These are phyloP conservation scores for Cladosporium sp. DNA, from an alignment of 2,329 filamentous ascomycete species.

Conservation along the genomic window DNA sequence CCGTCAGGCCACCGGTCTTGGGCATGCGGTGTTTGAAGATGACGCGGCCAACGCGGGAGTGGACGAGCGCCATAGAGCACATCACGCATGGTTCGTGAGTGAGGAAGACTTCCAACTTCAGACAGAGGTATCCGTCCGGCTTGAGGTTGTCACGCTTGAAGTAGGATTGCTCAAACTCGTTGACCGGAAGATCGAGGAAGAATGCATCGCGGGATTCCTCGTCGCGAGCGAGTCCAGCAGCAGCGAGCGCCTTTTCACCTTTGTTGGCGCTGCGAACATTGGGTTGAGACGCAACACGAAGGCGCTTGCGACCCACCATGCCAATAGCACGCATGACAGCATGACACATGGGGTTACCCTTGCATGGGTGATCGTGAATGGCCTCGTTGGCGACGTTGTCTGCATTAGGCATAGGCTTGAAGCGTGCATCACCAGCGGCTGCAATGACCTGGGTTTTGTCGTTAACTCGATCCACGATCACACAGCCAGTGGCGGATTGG, in stretches of 20 bases:
- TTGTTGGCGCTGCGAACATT: slow-evolving; percentile 28
- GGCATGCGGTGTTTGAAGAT: slow-evolving; percentile 77
- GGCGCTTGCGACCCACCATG: slow-evolving; percentile 64
- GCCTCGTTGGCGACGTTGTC: slow-evolving; percentile 28
- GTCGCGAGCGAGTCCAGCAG: slow-evolving; percentile 31
- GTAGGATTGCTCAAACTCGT: slow-evolving; percentile 59
- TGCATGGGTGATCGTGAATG: slow-evolving; percentile 24
- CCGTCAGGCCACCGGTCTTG: slow-evolving; percentile 74
- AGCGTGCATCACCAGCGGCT: slow-evolving; percentile 71
- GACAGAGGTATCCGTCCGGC: slow-evolving; percentile 84
- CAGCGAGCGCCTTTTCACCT: slow-evolving; percentile 27
- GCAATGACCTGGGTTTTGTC: slow-evolving; percentile 56
- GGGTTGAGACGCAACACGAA: slow-evolving; percentile 29
- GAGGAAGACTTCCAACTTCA: slow-evolving; percentile 86
- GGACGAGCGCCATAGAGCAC: slow-evolving; percentile 93
- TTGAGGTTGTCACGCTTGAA: slow-evolving; percentile 61
- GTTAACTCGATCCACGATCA: slow-evolving; percentile 62
- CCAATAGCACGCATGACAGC: slow-evolving; percentile 73
- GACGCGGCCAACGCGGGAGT: slow-evolving; percentile 84
- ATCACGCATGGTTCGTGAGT: slow-evolving; percentile 95
- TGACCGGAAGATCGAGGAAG: slow-evolving; percentile 64
- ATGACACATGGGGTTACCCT: slow-evolving; percentile 73
- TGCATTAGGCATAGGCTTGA: slow-evolving; percentile 42
- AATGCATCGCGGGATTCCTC: slow-evolving; percentile 44
- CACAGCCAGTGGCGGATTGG: slow-evolving; percentile 68